These are phyloP conservation scores for Lyophyllum shimeji DNA, from an alignment of 768 basidiomycete species.

Conservation along the genomic window DNA sequence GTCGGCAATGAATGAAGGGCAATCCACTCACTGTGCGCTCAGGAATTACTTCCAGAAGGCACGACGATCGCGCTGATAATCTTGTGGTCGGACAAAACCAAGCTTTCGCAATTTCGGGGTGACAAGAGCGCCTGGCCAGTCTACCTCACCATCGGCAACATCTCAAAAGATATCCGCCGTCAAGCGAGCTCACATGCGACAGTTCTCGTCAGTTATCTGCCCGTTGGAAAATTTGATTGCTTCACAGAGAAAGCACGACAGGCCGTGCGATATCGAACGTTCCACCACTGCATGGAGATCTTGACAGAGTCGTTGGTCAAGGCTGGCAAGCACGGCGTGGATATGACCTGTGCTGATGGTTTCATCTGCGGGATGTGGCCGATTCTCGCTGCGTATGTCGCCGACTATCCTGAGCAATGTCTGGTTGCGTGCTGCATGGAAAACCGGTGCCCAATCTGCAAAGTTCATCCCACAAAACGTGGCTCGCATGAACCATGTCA, in stretches of 20 bases:
- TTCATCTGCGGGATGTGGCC: constrained; percentile 24
- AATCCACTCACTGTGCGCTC: not conserved
- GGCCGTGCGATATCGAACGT: constrained; percentile 23
- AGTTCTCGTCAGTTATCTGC: constrained; percentile 35
- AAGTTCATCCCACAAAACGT: constrained; percentile 16
- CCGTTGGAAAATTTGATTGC: constrained; percentile 32
- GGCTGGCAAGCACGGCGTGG: constrained; percentile 28
- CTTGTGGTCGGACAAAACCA: constrained; percentile 31
- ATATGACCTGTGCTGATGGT: constrained; percentile 32
- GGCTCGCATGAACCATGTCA: too few species aligned
- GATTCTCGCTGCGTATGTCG: constrained; percentile 26
- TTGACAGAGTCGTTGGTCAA: constrained; percentile 27
- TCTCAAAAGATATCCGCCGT: constrained; percentile 27
- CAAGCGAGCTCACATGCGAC: constrained; percentile 26
- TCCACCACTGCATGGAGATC: constrained; percentile 32
- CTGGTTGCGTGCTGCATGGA: constrained; percentile 26
- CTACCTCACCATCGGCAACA: constrained; percentile 40
- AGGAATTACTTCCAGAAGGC: constrained; percentile 20
- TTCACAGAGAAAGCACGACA: constrained; percentile 15
- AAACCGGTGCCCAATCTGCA: constrained; percentile 27
- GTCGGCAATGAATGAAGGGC: not conserved
- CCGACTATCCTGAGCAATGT: constrained; percentile 33
- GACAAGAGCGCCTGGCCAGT: constrained; percentile 42
- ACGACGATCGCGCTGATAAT: constrained; percentile 35
- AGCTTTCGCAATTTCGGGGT: constrained; percentile 32